Percentiles rank a stretch among this genome's conserved stretches.
These are phyloP conservation scores for Ceratonia siliqua DNA, from an alignment of 306 rosid genomes.

Conservation along the genomic window DNA sequence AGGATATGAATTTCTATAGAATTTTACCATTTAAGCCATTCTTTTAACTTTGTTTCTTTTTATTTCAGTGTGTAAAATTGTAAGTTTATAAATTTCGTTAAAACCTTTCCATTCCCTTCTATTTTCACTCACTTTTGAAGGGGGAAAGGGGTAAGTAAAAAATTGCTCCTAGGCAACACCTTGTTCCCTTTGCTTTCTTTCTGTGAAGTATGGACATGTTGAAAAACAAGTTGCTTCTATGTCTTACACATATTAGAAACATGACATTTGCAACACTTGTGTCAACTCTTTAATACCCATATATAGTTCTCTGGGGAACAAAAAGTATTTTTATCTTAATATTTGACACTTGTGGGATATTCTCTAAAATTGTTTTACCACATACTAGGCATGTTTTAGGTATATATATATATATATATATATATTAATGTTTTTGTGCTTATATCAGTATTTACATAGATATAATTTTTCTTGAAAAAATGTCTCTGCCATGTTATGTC, in stretches of 20 bases:
- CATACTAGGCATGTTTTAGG: background rate
- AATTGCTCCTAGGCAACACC: background rate
- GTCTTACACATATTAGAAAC: too few relatives aligned
- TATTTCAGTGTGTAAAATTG: background rate
- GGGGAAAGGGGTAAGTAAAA: background rate
- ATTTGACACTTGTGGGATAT: background rate
- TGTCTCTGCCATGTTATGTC: slow-evolving; percentile 9
- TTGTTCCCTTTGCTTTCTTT: slow-evolving; percentile 5
- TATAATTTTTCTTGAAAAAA: background rate
- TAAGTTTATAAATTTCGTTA: too few relatives aligned
- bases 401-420: slow-evolving; percentile 9
- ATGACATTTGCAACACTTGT: too few relatives aligned
- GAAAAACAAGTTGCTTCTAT: too few relatives aligned
- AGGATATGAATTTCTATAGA: background rate
- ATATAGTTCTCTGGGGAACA: too few relatives aligned
- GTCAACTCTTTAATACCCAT: too few relatives aligned
- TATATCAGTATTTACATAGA: background rate
- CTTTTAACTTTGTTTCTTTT: background rate
- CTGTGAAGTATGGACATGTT: background rate
- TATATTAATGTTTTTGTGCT: slow-evolving; percentile 3
- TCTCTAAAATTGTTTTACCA: slow-evolving; percentile 1
- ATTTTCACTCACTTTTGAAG: background rate
- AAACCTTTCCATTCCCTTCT: background rate
- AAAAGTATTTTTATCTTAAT: too few relatives aligned
- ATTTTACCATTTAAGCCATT: background rate